phyloP scores from a whole-genome alignment of 768 basidiomycete genomes.

The Suillus hirtellus region DNA sequence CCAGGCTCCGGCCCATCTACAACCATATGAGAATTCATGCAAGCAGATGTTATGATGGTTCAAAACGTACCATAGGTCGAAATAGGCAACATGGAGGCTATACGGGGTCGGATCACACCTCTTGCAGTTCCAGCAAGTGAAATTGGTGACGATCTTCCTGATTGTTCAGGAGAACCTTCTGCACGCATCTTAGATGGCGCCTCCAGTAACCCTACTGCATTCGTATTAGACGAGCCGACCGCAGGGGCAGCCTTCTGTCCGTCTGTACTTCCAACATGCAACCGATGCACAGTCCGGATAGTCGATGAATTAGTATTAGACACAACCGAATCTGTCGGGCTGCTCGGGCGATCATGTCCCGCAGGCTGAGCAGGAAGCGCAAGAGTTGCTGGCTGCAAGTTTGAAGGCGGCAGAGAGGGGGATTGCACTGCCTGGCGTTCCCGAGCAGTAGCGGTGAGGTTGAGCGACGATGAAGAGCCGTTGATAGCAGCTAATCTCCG shows the following conservation, averaged over 20 bases:
- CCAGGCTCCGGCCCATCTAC: conserved; percentile 89
- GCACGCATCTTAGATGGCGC: conserved; percentile 66
- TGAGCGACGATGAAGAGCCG: conserved; percentile 65
- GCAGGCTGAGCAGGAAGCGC: conserved; percentile 22
- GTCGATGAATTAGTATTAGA: conserved; percentile 70
- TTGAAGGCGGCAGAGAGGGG: conserved; percentile 18
- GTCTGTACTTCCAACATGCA: conserved; percentile 73
- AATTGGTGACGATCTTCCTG: conserved; percentile 77
- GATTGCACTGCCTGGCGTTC: conserved; percentile 42
- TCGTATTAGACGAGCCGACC: conserved; percentile 81
- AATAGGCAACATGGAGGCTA: conserved; percentile 58
- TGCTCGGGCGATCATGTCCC: conserved; percentile 58
- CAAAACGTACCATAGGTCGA: conserved; percentile 65
- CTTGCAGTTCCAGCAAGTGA: conserved; percentile 60
- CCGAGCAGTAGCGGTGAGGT: conserved; percentile 43
- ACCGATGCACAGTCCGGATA: conserved; percentile 55
- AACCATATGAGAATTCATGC: conserved; percentile 9
- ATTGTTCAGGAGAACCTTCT: conserved; percentile 68
- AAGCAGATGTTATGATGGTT: background rate
- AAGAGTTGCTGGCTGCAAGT: conserved; percentile 21
- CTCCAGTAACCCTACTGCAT: conserved; percentile 81
- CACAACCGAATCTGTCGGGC: conserved; percentile 81
- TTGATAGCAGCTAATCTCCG: conserved; percentile 76
- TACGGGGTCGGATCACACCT: conserved; percentile 46
- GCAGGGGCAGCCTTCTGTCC: conserved; percentile 88